Percentiles rank a stretch among this genome's conserved stretches.
phyloP scores from a whole-genome alignment of 169 alveolate species.

The Plasmodium billcollinsi region DNA sequence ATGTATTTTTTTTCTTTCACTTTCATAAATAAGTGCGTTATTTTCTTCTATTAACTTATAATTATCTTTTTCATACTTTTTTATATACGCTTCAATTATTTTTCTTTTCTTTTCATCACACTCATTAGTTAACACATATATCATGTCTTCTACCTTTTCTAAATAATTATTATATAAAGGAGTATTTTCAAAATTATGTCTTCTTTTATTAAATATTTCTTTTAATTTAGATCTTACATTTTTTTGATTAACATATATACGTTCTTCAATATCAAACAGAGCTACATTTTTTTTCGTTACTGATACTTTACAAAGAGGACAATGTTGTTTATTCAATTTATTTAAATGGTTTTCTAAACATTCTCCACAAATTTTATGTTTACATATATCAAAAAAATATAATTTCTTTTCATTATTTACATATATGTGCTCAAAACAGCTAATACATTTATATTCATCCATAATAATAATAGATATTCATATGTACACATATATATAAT shows the following conservation, averaged over 20 bases:
- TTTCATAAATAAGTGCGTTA: conserved; percentile 80
- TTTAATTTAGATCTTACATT: conserved; percentile 43
- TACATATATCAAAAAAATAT: conserved; percentile 54
- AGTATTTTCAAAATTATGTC: conserved; percentile 83
- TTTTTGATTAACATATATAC: conserved; percentile 55
- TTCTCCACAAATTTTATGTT: conserved; percentile 72
- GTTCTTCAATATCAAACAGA: conserved; percentile 61
- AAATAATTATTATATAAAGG: conserved; percentile 84
- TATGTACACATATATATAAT: neutral
- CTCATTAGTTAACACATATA: conserved; percentile 68
- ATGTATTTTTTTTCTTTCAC: conserved; percentile 80
- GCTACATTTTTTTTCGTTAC: conserved; percentile 43
- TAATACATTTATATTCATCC: conserved; percentile 74
- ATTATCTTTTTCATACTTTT: conserved; percentile 82
- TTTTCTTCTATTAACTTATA: conserved; percentile 79
- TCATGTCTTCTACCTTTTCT: conserved; percentile 81
- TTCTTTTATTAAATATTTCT: conserved; percentile 82
- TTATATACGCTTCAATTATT: conserved; percentile 80
- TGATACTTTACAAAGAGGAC: conserved; percentile 65
- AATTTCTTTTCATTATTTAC: conserved; percentile 51
- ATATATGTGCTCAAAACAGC: conserved; percentile 54
- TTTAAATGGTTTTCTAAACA: conserved; percentile 60
- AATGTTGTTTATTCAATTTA: conserved; percentile 52
- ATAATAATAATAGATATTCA: neutral
- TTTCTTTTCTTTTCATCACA: conserved; percentile 79